Base-by-base conservation (phyloP, 352 stramenopile species). In the Aphanomyces euteiches region DNA sequence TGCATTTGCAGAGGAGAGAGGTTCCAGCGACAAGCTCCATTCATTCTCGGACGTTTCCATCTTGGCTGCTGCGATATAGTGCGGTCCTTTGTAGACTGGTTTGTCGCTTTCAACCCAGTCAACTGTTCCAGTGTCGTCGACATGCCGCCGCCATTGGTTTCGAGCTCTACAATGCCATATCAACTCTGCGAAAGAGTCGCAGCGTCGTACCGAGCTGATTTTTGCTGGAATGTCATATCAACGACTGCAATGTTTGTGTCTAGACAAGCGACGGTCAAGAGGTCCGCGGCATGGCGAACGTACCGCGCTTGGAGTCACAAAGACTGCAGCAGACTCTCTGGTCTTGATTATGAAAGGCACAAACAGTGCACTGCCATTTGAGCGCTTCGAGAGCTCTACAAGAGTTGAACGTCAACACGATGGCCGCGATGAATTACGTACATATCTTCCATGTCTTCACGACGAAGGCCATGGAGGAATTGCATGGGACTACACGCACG, bases 81-180 rank as follows among this genome's bases (percentile, higher is more conserved):
- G 54, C 1, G 54, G 21, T 47, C 54, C 64, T 64, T 71, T 38
- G 53, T 71, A 41, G n/a, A 56, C 67, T 54, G 38, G n/a, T 38
- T 80, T 73, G 34, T 78, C 48, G 5, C 68, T 15, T 15, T 74
- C 74, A 43, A 90, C 81, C 85, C 85, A 93, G 45, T 83, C 81
- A 19, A 87, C 38, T 7, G 75, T 76, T 13, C 81, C 81, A 56
- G 88, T 76, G 13, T 89, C 81, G 41, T 90, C 82, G 3, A 93
- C 39, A 38, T 79, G 80, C n/a, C 85, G 78, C 15, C 66, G 77
- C 85, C 85, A 93, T 58, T 90, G 79, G 47, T 85, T 88, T 43
- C 85, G 79, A 56, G 79, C 86, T 13, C 85, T 85, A 43, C 12
- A 15, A 36, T 37, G 15, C 19, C 7, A 28, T n/a, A 40, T 66